Evolutionary conservation across 2,329 filamentous ascomycete species (phyloP).

Genomic region (Neonectria punicea): DNA sequence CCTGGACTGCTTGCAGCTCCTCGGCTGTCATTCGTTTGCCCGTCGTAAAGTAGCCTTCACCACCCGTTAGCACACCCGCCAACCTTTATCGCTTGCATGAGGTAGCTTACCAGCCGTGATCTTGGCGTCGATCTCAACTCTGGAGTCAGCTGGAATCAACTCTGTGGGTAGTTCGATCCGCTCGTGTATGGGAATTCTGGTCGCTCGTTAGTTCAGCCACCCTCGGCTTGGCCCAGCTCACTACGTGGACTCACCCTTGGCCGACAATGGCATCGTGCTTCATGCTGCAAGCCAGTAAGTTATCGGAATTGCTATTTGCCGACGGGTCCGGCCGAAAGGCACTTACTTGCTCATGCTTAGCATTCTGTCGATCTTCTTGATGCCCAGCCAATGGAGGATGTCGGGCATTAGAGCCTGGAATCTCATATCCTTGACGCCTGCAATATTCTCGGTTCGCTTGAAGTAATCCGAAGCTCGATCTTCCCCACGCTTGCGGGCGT

Average conservation of each 20-base stretch:
- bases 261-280: constrained; percentile 90
- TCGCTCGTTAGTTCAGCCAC: constrained; percentile 24
- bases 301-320: constrained; percentile 41
- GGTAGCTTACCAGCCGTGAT: constrained; percentile 83
- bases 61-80: constrained; percentile 35
- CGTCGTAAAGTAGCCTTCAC: constrained; percentile 79
- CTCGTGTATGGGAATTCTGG: constrained; percentile 84
- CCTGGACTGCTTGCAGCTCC: constrained; percentile 86
- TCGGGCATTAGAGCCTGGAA: constrained; percentile 99
- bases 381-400: constrained; percentile 97
- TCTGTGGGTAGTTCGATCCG: constrained; percentile 92
- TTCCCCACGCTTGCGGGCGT: constrained; percentile 81
- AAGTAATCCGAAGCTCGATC: constrained; percentile 93
- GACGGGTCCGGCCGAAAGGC: constrained; percentile 12
- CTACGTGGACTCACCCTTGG: constrained; percentile 69
- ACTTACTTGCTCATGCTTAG: constrained; percentile 95
- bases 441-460: constrained; percentile 97
- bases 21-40: constrained; percentile 90
- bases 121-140: constrained; percentile 99
- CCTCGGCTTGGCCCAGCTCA: constrained; percentile 1
- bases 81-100: constrained; percentile 2
- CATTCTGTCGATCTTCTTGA: constrained; percentile 99
- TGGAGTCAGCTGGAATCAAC: constrained; percentile 91
- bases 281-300: constrained; percentile 69
- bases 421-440: constrained; percentile 95